Base-by-base conservation (phyloP, 805 yeast species). In the Millerago galiae region DNA sequence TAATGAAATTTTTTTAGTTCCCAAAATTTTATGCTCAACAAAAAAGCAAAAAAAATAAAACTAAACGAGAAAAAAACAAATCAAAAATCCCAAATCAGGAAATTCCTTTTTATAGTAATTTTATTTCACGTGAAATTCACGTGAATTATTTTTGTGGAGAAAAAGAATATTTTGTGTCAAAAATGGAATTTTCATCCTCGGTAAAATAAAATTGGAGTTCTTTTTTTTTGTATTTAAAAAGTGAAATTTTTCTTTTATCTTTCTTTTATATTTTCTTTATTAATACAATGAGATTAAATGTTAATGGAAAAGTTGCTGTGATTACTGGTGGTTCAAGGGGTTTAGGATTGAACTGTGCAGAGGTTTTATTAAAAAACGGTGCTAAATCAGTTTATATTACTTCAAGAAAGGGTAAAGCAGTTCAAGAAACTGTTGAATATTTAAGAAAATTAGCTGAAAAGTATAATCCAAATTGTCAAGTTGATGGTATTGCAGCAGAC, bases 241-340 rank as follows among this genome's bases (percentile, higher is more conserved):
- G 12, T 16, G 12, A 32, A 16, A 25, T 26, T 13, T 34, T 17
- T 15, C 29, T 15, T 29, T 6, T 29, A 16, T n/a, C 5, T 29
- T 29, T 13, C 15, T 29, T 29, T 8, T 2, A n/a, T 6, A 12
- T 13, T 13, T 14, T n/a, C 5, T 14, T n/a, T 9, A n/a, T 8
- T 14, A 29, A n/a, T 7, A 29, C 6, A 14, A 8, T 14, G 16
- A 54, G 52, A 31, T 58, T 67, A 37, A 54, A 58, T 45, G 78
- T 77, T 31, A 63, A 76, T 46, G 85, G 83, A 13, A 81, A 80
- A 60, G 70, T 72, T 9, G 87, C 83, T 1, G 75, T 77, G 5
- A 69, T 82, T 47, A 82, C 90, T 7, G 90, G 89, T 4, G 88
- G 89, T 25, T 76, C 87, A 21, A 67, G 90, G 52, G 91, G 91